A percentile compares a stretch with the other conserved stretches of the same genome.
These are phyloP conservation scores for Pseudocercospora macadamiae DNA, from an alignment of 2,329 filamentous ascomycete species.

Conservation along the genomic window DNA sequence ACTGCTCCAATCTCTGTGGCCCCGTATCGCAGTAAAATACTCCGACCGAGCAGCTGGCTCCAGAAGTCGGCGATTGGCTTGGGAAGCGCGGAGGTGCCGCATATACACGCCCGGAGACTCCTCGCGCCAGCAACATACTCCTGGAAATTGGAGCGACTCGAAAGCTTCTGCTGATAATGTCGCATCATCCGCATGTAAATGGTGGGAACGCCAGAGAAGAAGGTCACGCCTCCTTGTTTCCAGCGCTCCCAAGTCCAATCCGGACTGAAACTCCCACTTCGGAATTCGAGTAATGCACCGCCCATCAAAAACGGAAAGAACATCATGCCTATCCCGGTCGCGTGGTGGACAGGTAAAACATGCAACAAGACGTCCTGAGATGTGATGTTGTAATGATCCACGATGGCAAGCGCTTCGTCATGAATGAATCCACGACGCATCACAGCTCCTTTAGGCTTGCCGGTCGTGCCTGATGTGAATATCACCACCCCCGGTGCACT, in stretches of 20 bases:
- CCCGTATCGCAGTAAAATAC: conserved; percentile 53
- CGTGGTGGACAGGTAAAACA: conserved; percentile 55
- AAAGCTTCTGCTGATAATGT: conserved; percentile 45
- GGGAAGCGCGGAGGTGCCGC: conserved; percentile 54
- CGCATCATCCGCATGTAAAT: conserved; percentile 55
- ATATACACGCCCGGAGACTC: conserved; percentile 46
- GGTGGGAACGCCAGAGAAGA: conserved; percentile 57
- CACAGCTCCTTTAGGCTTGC: conserved; percentile 50
- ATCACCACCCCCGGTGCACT: conserved; percentile 48
- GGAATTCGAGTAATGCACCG: conserved; percentile 53
- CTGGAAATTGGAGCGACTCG: conserved; percentile 34
- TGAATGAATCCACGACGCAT: conserved; percentile 49
- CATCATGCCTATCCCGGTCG: conserved; percentile 56
- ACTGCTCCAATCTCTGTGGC: conserved; percentile 57
- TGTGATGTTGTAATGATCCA: conserved; percentile 45
- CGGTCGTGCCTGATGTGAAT: conserved; percentile 53
- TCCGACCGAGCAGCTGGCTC: conserved; percentile 47
- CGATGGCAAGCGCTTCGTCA: conserved; percentile 42
- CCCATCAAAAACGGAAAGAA: conserved; percentile 51
- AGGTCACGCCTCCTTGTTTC: conserved; percentile 45
- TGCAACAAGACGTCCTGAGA: conserved; percentile 52
- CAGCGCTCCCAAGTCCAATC: conserved; percentile 52
- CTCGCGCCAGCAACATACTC: conserved; percentile 50
- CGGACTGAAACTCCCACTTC: conserved; percentile 48
- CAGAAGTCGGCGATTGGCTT: conserved; percentile 57